Evolutionary conservation across 192 early-diverging fungal species (phyloP).

Genomic region (Backusella circina): DNA sequence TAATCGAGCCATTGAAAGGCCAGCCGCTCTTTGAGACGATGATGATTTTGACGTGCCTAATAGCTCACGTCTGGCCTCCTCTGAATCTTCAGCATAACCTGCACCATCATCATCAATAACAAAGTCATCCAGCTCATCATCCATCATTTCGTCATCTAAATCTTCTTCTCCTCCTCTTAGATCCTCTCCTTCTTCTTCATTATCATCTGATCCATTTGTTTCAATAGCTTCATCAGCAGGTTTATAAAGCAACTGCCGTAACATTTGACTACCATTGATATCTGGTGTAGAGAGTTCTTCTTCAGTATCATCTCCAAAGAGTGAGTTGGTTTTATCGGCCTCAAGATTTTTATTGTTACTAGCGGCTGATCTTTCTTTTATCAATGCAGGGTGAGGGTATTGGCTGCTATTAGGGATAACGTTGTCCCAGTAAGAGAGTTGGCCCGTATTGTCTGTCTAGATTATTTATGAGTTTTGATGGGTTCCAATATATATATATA

Average conservation of each 20-base stretch:
- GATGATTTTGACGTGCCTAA: not conserved
- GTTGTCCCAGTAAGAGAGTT: constrained; percentile 56
- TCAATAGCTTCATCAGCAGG: constrained; percentile 40
- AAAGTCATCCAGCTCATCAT: constrained; percentile 66
- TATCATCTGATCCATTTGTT: not conserved
- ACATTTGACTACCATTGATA: not conserved
- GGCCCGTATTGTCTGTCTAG: constrained; percentile 50
- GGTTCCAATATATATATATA: not conserved
- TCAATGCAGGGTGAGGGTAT: constrained; percentile 17
- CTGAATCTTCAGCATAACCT: constrained; percentile 54
- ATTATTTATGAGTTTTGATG: not conserved
- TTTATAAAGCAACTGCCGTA: constrained; percentile 25
- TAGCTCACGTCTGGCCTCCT: not conserved
- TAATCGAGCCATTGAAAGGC: not conserved
- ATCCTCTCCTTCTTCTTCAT: constrained; percentile 31
- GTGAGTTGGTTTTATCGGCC: not conserved
- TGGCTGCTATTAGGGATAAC: constrained; percentile 43
- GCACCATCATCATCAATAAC: constrained; percentile 86
- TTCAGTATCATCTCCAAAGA: not conserved
- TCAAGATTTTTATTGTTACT: not conserved
- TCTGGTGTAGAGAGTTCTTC: not conserved
- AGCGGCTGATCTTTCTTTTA: not conserved
- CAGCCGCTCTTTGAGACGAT: not conserved
- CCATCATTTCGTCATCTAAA: constrained; percentile 50
- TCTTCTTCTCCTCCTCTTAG: constrained; percentile 9